Evolutionary conservation across 257 asterid species (phyloP), one percentile per base, ranked within the genome.

Genomic region (Fraxinus anomala): DNA sequence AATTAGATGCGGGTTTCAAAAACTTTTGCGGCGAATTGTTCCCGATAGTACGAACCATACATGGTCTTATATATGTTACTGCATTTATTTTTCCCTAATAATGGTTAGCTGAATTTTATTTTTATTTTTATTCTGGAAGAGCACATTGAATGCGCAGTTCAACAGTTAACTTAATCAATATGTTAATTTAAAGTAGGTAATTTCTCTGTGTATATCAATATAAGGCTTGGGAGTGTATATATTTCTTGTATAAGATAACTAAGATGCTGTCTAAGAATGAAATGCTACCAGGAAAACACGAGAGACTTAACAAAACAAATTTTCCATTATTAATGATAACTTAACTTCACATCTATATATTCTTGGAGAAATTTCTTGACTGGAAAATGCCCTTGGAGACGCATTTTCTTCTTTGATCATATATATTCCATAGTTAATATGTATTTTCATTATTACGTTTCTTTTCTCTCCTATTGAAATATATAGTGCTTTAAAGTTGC

Each of bases 11-110:
- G 42, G 85, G 83, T 7, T 89, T 91, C 71, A 81, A 85, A 68
- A 89, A 81, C 73, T 91, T 92, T 77, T 88, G 91, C 84, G 85
- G 92, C 71, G 92, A 92, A 54, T 79, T 92, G 80, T 81, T 89
- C 80, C 80, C 68, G 92, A 96, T 91, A 91, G 74, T 69, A 19
- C 66, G 21, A 31, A 30, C 21, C 67, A 63, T 24, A 72, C 16
- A 2, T 11, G 49, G 49, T 3, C 33, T 63, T 63, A 59, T 12
- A 34, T 51, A n/a, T 12, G 42, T 70, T 70, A 30, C 24, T 51
- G 34, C 56, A 8, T 24, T 1, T 23, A 0, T 33, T 51, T n/a
- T 11, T 54, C 2, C 47, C 30, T 42, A 13, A 6, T 30, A 37
- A 56, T 21, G 7, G 2, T 13, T 71, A 23, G 61, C 63, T 71